Conservation (phyloP, 2,329 filamentous ascomycete species). For the Colletotrichum filicis region DNA sequence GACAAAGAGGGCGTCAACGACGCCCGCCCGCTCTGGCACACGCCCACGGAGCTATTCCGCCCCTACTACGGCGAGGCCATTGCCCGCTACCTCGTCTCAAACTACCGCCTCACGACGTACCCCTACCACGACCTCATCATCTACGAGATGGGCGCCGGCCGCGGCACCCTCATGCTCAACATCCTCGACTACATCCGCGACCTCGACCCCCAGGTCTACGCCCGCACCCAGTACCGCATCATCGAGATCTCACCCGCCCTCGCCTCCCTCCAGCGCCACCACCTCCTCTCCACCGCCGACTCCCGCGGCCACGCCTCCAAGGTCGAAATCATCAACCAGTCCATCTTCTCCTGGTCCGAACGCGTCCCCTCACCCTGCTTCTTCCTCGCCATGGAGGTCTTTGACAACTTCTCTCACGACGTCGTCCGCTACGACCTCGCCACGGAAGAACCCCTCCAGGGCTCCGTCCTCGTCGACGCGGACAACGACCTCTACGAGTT, state of each 20-base stretch:
- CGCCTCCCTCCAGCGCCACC: conserved; percentile 79
- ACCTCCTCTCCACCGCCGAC: conserved; percentile 73
- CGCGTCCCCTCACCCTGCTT: conserved; percentile 95
- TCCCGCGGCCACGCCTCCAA: conserved; percentile 82
- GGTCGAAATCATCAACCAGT: conserved; percentile 94
- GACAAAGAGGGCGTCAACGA: conserved; percentile 72
- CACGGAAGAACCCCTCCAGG: conserved; percentile 87
- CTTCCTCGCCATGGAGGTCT: conserved; percentile 97
- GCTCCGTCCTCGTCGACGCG: conserved; percentile 85
- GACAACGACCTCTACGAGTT: conserved; percentile 95
- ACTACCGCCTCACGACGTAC: conserved; percentile 94
- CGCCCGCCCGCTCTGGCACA: conserved; percentile 96
- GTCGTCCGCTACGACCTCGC: conserved; percentile 87
- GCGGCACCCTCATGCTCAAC: conserved; percentile 97
- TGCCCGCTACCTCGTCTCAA: conserved; percentile 93
- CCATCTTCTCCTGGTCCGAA: conserved; percentile 92
- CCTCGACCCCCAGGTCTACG: conserved; percentile 90
- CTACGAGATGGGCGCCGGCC: conserved; percentile 98
- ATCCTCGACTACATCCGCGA: conserved; percentile 96
- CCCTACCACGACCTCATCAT: conserved; percentile 97
- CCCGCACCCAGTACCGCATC: conserved; percentile 91
- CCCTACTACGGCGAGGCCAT: conserved; percentile 98
- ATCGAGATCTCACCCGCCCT: conserved; percentile 93
- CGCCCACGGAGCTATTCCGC: conserved; percentile 94
- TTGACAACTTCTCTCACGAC: conserved; percentile 98